These are phyloP conservation scores for Liriodendron chinense DNA, from an alignment of 164 flowering plant genomes.

Conservation along the genomic window DNA sequence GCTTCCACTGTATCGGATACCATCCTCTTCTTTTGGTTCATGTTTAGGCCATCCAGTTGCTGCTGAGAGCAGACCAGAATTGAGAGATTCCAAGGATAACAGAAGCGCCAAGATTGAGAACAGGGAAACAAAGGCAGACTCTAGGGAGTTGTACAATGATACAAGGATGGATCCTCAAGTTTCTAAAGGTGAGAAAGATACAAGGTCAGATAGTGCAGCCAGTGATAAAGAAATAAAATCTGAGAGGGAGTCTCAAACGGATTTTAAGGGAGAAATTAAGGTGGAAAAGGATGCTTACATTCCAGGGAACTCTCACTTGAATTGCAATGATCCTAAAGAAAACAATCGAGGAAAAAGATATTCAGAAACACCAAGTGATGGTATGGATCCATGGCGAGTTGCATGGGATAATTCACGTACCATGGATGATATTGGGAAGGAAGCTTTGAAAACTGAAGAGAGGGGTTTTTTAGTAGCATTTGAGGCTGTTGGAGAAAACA, in stretches of 20 bases:
- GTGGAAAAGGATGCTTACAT: conserved; percentile 42
- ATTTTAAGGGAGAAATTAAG: conserved; percentile 51
- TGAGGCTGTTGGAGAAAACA: conserved; percentile 78
- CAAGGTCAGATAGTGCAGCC: conserved; percentile 37
- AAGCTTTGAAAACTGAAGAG: conserved; percentile 34
- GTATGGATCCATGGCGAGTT: conserved; percentile 42
- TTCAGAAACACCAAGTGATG: conserved; percentile 41
- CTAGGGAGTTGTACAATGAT: conserved; percentile 41
- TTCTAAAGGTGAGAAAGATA: conserved; percentile 52
- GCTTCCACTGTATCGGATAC: conserved; percentile 38
- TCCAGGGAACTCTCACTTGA: conserved; percentile 29
- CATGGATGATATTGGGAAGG: conserved; percentile 49
- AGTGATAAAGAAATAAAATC: conserved; percentile 56
- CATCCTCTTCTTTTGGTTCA: conserved; percentile 38
- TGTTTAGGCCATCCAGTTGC: conserved; percentile 36
- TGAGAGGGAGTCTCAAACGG: conserved; percentile 48
- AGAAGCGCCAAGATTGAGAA: conserved; percentile 49
- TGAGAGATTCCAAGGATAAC: conserved; percentile 55
- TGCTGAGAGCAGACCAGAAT: conserved; percentile 55
- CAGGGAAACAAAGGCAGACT: conserved; percentile 46
- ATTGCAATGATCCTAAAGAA: conserved; percentile 55
- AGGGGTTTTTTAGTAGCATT: conserved; percentile 43
- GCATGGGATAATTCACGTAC: conserved; percentile 35
- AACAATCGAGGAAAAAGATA: conserved; percentile 52
- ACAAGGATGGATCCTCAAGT: conserved; percentile 43